Base-by-base conservation (phyloP, 2,329 filamentous ascomycete species). In the Aspergillus ochraceoroseus region DNA sequence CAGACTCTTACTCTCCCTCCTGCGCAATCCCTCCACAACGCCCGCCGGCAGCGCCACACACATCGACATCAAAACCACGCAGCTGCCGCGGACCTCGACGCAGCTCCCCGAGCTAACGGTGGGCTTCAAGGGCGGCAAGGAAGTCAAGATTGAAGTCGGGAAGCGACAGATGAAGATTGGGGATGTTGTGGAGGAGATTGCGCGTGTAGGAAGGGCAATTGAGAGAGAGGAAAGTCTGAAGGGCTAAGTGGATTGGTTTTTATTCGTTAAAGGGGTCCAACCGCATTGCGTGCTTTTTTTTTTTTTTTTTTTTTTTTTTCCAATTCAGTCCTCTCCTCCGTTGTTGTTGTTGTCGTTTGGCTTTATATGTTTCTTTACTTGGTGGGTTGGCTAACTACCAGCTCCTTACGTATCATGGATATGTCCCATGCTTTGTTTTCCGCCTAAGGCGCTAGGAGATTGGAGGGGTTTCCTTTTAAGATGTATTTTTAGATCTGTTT, bases 111-210 rank as follows among this genome's bases (percentile, higher is more conserved):
- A 76, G 31, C 67, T 98, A 41, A 73, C 71, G 27, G 70, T 98
- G 53, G 94, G 89, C 57, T 96, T 96, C 67, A 95, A 95, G 75
- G 92, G 95, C 61, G 92, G 92, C 55, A 94, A 90, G 70, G 83
- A 94, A 58, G 79, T 96, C 71, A 79, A 80, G 22, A 76, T 96
- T 26, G 82, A 95, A 61, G 76, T 87, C 52, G 81, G 86, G 54
- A 84, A 83, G 64, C 73, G 85, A 56, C 83, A 82, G 60, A 72
- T 89, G 68, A 84, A 82, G 54, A 89, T 96, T 61, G 85, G 86
- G 62, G 85, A 88, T 57, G 78, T 96, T 13, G 75, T 90, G 43
- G 85, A 88, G 63, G 88, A 96, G 66, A 81, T 95, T 30, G 85
- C 95, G 63, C 76, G 92, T 57, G 87, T 96, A 70, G 95, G 88